Evolutionary conservation across 2,329 filamentous ascomycete genomes (phyloP), one percentile per base, ranked within the genome.

Genomic region (Talaromyces sp.): DNA sequence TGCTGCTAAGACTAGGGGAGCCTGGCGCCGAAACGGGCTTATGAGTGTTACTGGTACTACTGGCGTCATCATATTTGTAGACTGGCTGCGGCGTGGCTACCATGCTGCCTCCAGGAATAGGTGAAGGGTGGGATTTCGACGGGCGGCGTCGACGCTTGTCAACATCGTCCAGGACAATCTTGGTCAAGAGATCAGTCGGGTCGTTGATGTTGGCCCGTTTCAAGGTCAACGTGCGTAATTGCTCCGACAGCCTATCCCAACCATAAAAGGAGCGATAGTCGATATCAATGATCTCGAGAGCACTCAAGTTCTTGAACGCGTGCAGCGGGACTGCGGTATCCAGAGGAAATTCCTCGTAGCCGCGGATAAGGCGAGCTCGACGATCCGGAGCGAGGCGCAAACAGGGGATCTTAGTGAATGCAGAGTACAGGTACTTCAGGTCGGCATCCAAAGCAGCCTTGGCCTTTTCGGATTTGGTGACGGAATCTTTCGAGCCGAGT

Each of bases 211-310:
- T 88, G 63, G 91, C 94, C 70, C 93, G 88, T 80, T 93, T 97
- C 69, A 99, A 83, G 2, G 91, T 95, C 69, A 99, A 83, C 68
- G 92, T 96, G 66, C 93, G 89, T 68, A 99, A 82, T 77, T 97
- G 93, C 74, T 99, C 95, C 9, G 95, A 91, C 64, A 98, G 81
- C 66, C 91, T 88, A 76, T 99, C 94, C 95, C 95, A 99, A 65
- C 95, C 95, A 78, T 93, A 97, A 80, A 98, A 97, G 72, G 97
- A 93, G 67, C 95, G 88, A 75, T 97, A 97, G 78, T 99, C 95
- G 74, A 98, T 90, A 79, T 96, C 93, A 80, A 90, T 93, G 62
- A 99, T 91, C 77, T 99, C 95, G 69, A 99, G 84, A 25, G 92
- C 90, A 78, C 94, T 94, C 62, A 98, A 83, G 71, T 98, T 99